These are phyloP conservation scores for Malus fusca DNA, from an alignment of 306 rosid species.

Conservation along the genomic window DNA sequence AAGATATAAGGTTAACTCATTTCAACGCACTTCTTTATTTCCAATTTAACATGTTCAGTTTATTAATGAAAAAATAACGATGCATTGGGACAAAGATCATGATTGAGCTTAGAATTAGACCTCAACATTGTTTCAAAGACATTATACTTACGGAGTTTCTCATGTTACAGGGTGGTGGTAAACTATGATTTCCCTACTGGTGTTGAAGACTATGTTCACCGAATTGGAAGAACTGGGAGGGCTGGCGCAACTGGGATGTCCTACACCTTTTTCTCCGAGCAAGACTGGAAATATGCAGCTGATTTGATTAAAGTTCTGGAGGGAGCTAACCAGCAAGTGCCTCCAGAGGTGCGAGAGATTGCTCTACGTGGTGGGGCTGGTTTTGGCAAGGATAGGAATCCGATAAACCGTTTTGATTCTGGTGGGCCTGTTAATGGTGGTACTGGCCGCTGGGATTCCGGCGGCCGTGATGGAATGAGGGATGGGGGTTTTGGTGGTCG, in stretches of 20 bases:
- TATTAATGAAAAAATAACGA: not conserved
- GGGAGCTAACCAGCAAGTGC: conserved; percentile 95
- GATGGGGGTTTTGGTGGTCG: conserved; percentile 39
- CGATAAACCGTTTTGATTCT: conserved; percentile 51
- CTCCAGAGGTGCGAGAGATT: conserved; percentile 75
- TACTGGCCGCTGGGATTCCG: conserved; percentile 45
- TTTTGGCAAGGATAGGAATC: conserved; percentile 71
- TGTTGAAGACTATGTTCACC: conserved; percentile 92
- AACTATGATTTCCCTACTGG: conserved; percentile 98
- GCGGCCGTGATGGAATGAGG: conserved; percentile 47
- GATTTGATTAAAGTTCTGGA: conserved; percentile 91
- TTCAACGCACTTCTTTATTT: not conserved
- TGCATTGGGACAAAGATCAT: not conserved
- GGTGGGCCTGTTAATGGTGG: conserved; percentile 23
- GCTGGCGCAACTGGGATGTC: conserved; percentile 96
- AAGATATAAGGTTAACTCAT: conserved; percentile 78
- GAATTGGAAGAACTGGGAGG: conserved; percentile 96
- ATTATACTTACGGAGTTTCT: not conserved
- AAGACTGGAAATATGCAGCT: conserved; percentile 91
- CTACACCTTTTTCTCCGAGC: conserved; percentile 91
- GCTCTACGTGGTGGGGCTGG: conserved; percentile 75
- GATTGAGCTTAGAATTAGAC: not conserved
- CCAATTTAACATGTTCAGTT: not conserved
- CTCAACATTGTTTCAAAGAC: not conserved
- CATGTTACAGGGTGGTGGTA: conserved; percentile 66